Evolutionary conservation across 2,329 filamentous ascomycete genomes (phyloP).

Genomic region (Botryotinia narcissicola): DNA sequence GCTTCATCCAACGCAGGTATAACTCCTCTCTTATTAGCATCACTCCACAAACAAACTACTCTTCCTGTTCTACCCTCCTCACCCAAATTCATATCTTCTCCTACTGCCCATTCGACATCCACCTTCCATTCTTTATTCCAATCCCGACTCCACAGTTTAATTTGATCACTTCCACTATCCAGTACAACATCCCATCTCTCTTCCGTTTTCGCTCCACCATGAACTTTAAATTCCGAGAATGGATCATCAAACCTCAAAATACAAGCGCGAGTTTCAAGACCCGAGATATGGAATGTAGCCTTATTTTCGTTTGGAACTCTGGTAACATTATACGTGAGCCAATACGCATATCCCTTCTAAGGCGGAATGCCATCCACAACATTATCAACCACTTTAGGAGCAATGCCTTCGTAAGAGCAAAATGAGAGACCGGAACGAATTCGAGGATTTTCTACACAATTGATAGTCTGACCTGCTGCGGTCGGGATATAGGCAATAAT

Average conservation of each 20-base stretch:
- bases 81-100: constrained; percentile 35
- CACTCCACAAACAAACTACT: constrained; percentile 82
- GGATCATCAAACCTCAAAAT: constrained; percentile 69
- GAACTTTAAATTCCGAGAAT: constrained; percentile 62
- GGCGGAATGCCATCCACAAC: constrained; percentile 43
- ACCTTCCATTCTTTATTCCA: constrained; percentile 74
- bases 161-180: constrained; percentile 60
- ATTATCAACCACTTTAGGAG: constrained; percentile 61
- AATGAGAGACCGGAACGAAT: constrained; percentile 53
- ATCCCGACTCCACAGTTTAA: constrained; percentile 78
- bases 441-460: constrained; percentile 47
- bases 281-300: constrained; percentile 65
- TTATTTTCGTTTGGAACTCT: constrained; percentile 45
- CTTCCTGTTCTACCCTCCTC: constrained; percentile 55
- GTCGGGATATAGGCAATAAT: constrained; percentile 71
- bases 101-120: constrained; percentile 60
- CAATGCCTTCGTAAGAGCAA: constrained; percentile 70
- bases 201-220: constrained; percentile 58
- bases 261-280: constrained; percentile 75
- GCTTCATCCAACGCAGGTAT: constrained; percentile 86
- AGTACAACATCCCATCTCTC: constrained; percentile 60
- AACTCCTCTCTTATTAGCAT: constrained; percentile 66
- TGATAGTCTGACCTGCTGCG: constrained; percentile 58
- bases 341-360: constrained; percentile 48
- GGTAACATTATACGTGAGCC: constrained; percentile 66